A percentile compares a stretch with the other conserved stretches of the same genome.
Evolutionary conservation across 768 basidiomycete genomes (phyloP).

Genomic region (Austroboletus eburneus): DNA sequence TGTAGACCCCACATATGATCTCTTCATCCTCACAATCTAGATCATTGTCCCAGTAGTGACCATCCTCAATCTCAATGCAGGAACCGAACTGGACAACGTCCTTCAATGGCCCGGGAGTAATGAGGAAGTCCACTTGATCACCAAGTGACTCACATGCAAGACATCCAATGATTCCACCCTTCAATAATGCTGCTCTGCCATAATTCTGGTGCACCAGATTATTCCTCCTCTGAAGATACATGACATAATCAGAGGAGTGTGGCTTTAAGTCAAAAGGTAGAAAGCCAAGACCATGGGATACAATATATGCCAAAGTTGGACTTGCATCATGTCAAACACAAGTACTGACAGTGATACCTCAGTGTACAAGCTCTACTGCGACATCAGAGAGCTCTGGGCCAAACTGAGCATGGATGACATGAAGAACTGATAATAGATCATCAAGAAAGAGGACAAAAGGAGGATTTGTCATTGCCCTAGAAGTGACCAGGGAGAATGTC

Average conservation of each 20-base stretch:
- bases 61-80: background rate
- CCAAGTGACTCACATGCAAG: background rate
- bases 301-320: background rate
- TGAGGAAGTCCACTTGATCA: background rate
- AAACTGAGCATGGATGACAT: background rate
- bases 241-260: background rate
- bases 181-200: background rate
- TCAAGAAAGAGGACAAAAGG: background rate
- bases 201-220: background rate
- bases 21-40: background rate
- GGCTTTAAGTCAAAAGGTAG: background rate
- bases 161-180: background rate
- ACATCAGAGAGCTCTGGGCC: too few species aligned
- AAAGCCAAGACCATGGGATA: background rate
- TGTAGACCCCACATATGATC: slow-evolving; percentile 3
- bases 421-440: background rate
- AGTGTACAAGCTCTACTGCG: too few species aligned
- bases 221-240: background rate
- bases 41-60: background rate
- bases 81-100: background rate
- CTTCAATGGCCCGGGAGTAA: background rate
- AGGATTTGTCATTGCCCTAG: background rate
- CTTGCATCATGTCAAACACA: background rate
- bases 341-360: background rate
- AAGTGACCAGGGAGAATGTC: too few species aligned